Conservation (phyloP, 164 flowering plant species). For the Macadamia integrifolia region DNA sequence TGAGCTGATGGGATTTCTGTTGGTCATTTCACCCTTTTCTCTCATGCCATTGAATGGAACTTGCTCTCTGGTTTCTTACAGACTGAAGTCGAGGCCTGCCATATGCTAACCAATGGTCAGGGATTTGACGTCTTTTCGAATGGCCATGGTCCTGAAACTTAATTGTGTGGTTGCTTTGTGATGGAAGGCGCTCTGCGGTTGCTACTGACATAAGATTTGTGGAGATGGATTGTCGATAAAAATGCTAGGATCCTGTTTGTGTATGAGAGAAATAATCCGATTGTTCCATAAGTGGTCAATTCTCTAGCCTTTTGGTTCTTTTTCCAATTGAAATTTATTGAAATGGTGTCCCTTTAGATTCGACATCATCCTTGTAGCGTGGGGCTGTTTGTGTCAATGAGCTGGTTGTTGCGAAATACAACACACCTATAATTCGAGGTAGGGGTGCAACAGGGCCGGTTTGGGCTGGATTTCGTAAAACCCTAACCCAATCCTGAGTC, state of each 20-base stretch:
- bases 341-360: too few relatives aligned
- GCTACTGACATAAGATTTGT: conserved; percentile 7
- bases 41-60: too few relatives aligned
- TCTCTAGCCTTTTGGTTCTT: not conserved
- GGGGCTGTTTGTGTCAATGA: too few relatives aligned
- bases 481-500: too few relatives aligned
- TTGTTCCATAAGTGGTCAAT: conserved; percentile 5
- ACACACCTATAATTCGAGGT: too few relatives aligned
- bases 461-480: too few relatives aligned
- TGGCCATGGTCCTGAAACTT: not conserved
- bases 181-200: conserved; percentile 2
- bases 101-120: conserved; percentile 4
- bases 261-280: not conserved
- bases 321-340: not conserved
- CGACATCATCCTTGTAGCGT: too few relatives aligned
- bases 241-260: conserved; percentile 7
- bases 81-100: conserved; percentile 4
- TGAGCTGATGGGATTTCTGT: too few relatives aligned
- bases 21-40: too few relatives aligned
- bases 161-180: not conserved
- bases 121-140: conserved; percentile 3
- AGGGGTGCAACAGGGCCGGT: too few relatives aligned
- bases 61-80: not conserved
- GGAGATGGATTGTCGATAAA: conserved; percentile 6
- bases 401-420: too few relatives aligned